Conservation (phyloP, 176 grass and related monocot species). For the Canna indica region DNA sequence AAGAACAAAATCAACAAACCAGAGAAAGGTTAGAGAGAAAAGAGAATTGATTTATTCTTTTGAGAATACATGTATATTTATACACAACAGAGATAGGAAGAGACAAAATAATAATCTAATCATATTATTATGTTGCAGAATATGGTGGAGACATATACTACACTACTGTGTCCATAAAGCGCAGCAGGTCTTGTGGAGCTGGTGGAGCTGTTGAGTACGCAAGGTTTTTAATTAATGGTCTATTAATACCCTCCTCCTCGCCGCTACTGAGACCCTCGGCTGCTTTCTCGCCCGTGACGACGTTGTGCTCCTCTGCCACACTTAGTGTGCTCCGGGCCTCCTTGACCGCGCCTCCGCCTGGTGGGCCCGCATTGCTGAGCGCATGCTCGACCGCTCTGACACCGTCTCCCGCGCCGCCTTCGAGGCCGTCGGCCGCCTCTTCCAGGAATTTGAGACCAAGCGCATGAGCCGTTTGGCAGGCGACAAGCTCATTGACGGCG, state of each 20-base stretch:
- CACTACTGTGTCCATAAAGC: too few species aligned
- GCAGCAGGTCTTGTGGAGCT: too few species aligned
- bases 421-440: slow-evolving; percentile 64
- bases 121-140: too few species aligned
- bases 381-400: slow-evolving; percentile 62
- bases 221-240: too few species aligned
- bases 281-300: slow-evolving; percentile 40
- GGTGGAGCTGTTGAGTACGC: too few species aligned
- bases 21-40: too few species aligned
- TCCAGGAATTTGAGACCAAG: slow-evolving; percentile 89
- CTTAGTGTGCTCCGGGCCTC: slow-evolving; percentile 64
- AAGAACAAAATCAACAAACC: too few species aligned
- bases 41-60: too few species aligned
- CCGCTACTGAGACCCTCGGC: slow-evolving; percentile 14
- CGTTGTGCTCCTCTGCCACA: slow-evolving; percentile 29
- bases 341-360: slow-evolving; percentile 67
- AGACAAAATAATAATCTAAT: too few species aligned
- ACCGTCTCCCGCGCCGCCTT: slow-evolving; percentile 61
- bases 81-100: too few species aligned
- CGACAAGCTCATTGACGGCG: slow-evolving; percentile 89
- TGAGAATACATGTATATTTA: too few species aligned
- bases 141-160: too few species aligned
- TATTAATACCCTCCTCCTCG: slow-evolving; percentile 14
- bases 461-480: slow-evolving; percentile 88
- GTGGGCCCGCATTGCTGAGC: slow-evolving; percentile 66